Percentiles rank a stretch among this genome's conserved stretches.
Conservation (phyloP, 345 rosid genomes). For the Citrus inodora region DNA sequence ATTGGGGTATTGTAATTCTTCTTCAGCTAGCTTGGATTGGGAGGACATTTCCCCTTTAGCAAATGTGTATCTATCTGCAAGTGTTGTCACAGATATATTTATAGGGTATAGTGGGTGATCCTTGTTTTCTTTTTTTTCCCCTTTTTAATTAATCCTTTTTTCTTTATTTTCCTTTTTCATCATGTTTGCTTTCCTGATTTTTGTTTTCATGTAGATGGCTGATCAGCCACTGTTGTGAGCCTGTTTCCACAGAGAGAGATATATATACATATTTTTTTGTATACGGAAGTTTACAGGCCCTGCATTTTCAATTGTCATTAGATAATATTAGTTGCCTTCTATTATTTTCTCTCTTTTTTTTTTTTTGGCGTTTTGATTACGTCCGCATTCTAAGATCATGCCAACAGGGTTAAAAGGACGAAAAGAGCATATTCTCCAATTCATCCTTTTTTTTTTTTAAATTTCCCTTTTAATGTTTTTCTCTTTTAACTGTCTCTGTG, state of each 20-base stretch:
- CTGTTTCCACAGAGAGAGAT: background rate
- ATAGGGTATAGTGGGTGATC: constrained; percentile 25
- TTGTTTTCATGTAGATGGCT: constrained; percentile 18
- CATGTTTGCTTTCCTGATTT: constrained; percentile 6
- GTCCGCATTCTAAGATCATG: too few species aligned
- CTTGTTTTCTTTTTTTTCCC: background rate
- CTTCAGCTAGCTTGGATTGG: constrained; percentile 7
- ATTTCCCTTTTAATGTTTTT: too few species aligned
- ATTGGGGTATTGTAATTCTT: constrained; percentile 24
- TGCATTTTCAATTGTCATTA: background rate
- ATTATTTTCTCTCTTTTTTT: background rate
- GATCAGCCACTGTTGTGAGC: constrained; percentile 1
- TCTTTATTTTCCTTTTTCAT: background rate
- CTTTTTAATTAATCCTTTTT: background rate
- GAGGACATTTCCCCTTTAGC: constrained; percentile 8
- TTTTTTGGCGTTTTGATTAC: background rate
- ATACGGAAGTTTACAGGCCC: background rate
- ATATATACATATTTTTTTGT: background rate
- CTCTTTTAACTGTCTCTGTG: too few species aligned
- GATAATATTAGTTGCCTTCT: background rate
- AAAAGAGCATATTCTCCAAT: too few species aligned
- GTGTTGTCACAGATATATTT: constrained; percentile 1
- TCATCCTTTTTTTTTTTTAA: too few species aligned
- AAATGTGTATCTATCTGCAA: constrained; percentile 22
- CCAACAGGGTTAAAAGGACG: too few species aligned